A percentile compares a stretch with the other conserved stretches of the same genome.
Conservation (phyloP, 305 asterid genomes). For the Coffea humblotiana region DNA sequence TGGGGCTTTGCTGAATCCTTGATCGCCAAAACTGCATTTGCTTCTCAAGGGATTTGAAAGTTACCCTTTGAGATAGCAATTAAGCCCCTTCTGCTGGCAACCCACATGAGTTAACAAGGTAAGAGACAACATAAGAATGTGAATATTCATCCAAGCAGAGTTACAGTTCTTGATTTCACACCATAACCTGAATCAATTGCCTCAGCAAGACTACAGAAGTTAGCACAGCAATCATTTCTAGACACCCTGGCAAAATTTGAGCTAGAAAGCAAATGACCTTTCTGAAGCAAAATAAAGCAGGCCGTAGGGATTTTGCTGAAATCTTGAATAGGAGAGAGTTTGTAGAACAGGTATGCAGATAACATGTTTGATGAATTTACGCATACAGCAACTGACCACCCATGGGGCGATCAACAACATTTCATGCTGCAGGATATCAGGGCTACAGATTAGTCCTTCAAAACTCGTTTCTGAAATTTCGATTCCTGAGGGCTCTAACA, state of each 20-base stretch:
- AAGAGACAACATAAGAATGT: conserved; percentile 22
- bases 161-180: neutral
- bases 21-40: conserved; percentile 26
- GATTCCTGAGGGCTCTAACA: too few relatives aligned
- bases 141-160: neutral
- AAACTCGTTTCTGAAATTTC: too few relatives aligned
- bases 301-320: neutral
- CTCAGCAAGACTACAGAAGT: neutral
- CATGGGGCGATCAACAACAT: neutral
- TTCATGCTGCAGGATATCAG: neutral
- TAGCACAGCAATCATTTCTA: neutral
- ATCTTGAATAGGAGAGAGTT: neutral
- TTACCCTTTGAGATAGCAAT: conserved; percentile 30
- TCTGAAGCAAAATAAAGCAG: neutral
- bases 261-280: neutral
- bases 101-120: conserved; percentile 40
- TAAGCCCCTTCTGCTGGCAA: conserved; percentile 37
- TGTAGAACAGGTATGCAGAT: neutral
- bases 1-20: conserved; percentile 39
- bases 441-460: too few relatives aligned
- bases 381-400: neutral
- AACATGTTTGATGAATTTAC: neutral
- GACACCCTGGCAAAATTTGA: neutral
- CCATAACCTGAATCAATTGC: neutral
- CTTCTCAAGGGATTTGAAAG: conserved; percentile 23